Percentiles rank a stretch among this genome's conserved stretches.
Conservation (phyloP, 2,329 filamentous ascomycete species). For the Bipolaris zeicola region DNA sequence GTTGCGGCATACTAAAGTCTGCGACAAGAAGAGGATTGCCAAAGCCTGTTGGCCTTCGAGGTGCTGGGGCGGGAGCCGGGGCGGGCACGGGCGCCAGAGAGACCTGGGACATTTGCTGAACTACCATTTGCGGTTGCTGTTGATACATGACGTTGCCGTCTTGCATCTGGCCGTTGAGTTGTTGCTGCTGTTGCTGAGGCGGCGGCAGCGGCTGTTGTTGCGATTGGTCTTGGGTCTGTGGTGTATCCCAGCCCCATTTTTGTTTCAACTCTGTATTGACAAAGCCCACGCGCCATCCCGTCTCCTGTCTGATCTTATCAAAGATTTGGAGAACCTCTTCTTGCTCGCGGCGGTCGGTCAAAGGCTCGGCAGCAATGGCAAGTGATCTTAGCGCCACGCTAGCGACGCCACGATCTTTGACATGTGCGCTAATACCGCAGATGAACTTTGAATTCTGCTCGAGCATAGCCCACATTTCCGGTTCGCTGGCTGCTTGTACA, state of each 20-base stretch:
- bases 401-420: conserved; percentile 78
- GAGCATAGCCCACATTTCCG: conserved; percentile 73
- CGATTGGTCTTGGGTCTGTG: conserved; percentile 49
- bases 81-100: conserved; percentile 22
- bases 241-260: conserved; percentile 73
- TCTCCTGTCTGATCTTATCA: conserved; percentile 73
- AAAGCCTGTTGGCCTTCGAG: conserved; percentile 56
- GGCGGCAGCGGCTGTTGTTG: conserved; percentile 28
- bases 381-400: conserved; percentile 80
- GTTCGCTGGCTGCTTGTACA: conserved; percentile 62
- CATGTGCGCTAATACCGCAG: conserved; percentile 86
- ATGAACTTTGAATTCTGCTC: conserved; percentile 80
- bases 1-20: conserved; percentile 77
- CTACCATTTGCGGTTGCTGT: conserved; percentile 21
- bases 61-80: conserved; percentile 16
- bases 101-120: conserved; percentile 27
- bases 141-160: conserved; percentile 20
- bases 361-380: conserved; percentile 74
- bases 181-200: conserved; percentile 25
- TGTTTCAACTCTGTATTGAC: conserved; percentile 74
- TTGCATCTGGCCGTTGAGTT: conserved; percentile 22
- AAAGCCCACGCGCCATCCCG: conserved; percentile 76
- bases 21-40: conserved; percentile 74
- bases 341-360: conserved; percentile 73
- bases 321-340: conserved; percentile 81